These are phyloP conservation scores for Ganoderma sinense DNA, from an alignment of 1,284 basidiomycete species.

Conservation along the genomic window DNA sequence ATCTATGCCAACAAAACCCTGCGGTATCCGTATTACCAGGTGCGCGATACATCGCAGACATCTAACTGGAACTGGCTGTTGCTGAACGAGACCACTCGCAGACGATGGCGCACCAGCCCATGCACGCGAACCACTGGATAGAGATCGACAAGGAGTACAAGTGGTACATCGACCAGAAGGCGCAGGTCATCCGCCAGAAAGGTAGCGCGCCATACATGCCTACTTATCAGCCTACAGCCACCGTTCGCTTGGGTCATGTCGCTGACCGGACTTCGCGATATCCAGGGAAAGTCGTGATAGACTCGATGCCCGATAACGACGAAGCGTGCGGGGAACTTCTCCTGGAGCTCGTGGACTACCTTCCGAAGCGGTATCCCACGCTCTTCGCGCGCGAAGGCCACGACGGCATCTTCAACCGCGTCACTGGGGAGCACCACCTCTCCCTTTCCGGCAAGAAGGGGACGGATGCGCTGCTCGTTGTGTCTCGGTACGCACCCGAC, in stretches of 20 bases:
- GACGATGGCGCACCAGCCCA: constrained; percentile 50
- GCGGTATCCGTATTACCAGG: constrained; percentile 46
- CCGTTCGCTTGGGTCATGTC: background rate
- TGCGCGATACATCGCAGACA: constrained; percentile 1
- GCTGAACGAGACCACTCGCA: constrained; percentile 10
- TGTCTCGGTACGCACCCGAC: constrained; percentile 26
- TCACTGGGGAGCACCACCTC: constrained; percentile 41
- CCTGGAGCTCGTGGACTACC: constrained; percentile 45
- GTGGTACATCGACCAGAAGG: constrained; percentile 49
- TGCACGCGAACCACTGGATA: constrained; percentile 51
- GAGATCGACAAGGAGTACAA: constrained; percentile 49
- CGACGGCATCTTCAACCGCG: constrained; percentile 46
- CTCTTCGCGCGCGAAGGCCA: constrained; percentile 38
- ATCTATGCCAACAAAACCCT: constrained; percentile 47
- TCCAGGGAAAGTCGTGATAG: constrained; percentile 45
- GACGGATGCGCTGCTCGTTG: constrained; percentile 42
- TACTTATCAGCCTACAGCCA: background rate
- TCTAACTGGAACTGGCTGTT: background rate
- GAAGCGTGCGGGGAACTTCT: constrained; percentile 47
- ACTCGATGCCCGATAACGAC: constrained; percentile 49
- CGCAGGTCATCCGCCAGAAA: constrained; percentile 44
- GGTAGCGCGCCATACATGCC: constrained; percentile 26
- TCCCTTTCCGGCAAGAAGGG: constrained; percentile 34
- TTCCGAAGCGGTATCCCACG: constrained; percentile 48
- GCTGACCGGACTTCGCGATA: background rate